Base-by-base conservation (phyloP, 495 filamentous ascomycete genomes). In the Penicillium taxi region DNA sequence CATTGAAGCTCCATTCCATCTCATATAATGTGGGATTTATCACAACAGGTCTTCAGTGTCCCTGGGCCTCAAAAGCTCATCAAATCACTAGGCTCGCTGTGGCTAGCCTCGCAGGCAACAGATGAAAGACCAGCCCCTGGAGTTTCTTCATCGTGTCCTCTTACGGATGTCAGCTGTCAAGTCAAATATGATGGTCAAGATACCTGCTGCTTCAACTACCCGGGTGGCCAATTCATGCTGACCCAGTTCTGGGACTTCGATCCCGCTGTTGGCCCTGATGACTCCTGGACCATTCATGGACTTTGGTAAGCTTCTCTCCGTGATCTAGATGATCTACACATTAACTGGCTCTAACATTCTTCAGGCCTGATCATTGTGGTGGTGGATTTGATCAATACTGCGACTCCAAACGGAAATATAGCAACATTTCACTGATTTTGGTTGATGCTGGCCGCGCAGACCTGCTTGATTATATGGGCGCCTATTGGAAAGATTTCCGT, bases 201-300 rank as follows among this genome's bases (percentile, higher is more conserved):
- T 50, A 75, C 73, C 17, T 94, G 88, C 65, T 94, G 87, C 64
- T 87, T 88, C 59, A 84, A 90, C 48, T 60, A 80, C 32, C 84
- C 84, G 0, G 84, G 86, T 12, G 87, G 88, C 1, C 77, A 82
- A 37, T 59, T 94, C 34, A 67, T 94, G 32, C 75, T 80, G 52
- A 88, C 87, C 2, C 86, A 94, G 50, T 91, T 94, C 64, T 95
- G 86, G 86, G 86, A 94, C 50, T 70, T 72, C 4, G 60, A 75
- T 47, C 78, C 80, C 21, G 66, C 80, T n/a, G 71, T 78, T 7
- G 82, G 81, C 5, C 82, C 81, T 12, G 71, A 70, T 22, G 74
- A 90, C 49, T 79, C 77, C 29, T 94, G 86, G 87, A 91, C 86
- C 2, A 68, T 94, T 14, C 88, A 93, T 50, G 86, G 87, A n/a